phyloP scores from a whole-genome alignment of 2,329 filamentous ascomycete genomes.

The Diplodia sapinea region DNA sequence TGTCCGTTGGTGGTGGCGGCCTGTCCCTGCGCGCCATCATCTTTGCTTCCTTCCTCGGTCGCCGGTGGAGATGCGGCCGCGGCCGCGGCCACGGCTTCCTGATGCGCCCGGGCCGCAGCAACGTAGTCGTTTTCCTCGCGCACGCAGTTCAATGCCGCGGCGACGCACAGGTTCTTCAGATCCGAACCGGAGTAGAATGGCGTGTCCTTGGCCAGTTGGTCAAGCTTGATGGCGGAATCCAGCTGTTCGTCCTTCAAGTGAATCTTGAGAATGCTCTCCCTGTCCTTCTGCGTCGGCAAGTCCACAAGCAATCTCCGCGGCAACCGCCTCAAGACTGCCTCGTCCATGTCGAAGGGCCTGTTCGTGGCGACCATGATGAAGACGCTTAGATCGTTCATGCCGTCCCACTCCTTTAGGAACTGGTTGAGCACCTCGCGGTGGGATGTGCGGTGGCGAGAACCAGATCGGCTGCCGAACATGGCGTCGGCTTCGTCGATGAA shows the following conservation, averaged over 20 bases:
- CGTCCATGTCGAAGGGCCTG: slow-evolving; percentile 91
- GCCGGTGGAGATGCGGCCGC: background rate
- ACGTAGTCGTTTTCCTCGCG: slow-evolving; percentile 68
- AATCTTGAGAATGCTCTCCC: slow-evolving; percentile 71
- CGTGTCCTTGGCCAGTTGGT: slow-evolving; percentile 68
- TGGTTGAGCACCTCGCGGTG: slow-evolving; percentile 95
- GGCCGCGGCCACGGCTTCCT: background rate
- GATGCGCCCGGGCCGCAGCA: background rate
- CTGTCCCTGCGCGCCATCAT: background rate
- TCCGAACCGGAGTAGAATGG: slow-evolving; percentile 83
- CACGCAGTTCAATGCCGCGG: slow-evolving; percentile 78
- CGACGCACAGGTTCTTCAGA: slow-evolving; percentile 81
- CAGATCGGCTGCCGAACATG: slow-evolving; percentile 78
- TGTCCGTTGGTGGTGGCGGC: background rate
- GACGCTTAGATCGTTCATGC: slow-evolving; percentile 79
- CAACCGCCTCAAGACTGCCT: slow-evolving; percentile 78
- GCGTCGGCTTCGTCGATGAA: slow-evolving; percentile 98
- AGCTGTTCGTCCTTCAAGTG: slow-evolving; percentile 72
- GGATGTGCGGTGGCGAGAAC: slow-evolving; percentile 67
- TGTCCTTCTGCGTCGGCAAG: slow-evolving; percentile 69
- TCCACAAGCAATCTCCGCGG: slow-evolving; percentile 76
- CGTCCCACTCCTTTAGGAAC: slow-evolving; percentile 96
- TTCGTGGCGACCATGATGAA: slow-evolving; percentile 99
- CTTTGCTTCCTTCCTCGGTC: background rate
- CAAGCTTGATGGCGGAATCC: slow-evolving; percentile 65